Evolutionary conservation across 1,139 yeast genomes (phyloP), one percentile per base, ranked within the genome.

Genomic region (Blastobotrys proliferans): DNA sequence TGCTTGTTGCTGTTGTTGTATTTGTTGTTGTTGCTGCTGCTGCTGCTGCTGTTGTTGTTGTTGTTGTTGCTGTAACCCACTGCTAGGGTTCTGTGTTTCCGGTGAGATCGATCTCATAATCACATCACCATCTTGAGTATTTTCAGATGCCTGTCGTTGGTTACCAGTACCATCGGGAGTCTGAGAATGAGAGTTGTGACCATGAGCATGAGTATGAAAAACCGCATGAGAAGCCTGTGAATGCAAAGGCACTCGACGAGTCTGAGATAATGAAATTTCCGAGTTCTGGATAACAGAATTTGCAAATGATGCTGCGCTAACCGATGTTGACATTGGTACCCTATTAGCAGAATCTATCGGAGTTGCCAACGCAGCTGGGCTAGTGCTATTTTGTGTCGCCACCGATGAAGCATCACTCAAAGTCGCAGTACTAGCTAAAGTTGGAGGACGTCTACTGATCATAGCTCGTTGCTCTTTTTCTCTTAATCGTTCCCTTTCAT

Each of bases 191-290:
- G 4, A 27, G 11, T 22, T n/a, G 3, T 13, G 11, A 16, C 21
- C 43, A 40, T 40, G 43, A 8, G 34, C 43, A 28, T 40, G 38
- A n/a, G 43, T 40, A 21, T 33, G 38, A 16, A 33, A 40, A 16
- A 40, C 18, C 3, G 43, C 43, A 29, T 40, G 43, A 10, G 38
- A 33, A 2, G 43, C 43, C 28, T 40, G 43, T 2, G 38, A 31
- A 26, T 40, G 43, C 20, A 40, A 21, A 4, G 43, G 43, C 11
- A 35, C 18, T 2, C 13, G 21, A 9, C 43, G 38, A 24, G 24
- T 18, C 19, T 13, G 27, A 5, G 38, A 27, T 3, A 39, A 6
- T 13, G 42, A 32, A 13, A 33, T 22, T n/a, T 40, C 43, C 3
- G 38, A 40, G n/a, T 33, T 40, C 34, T 34, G 38, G 11, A 40